These are phyloP conservation scores for Entomortierella lignicola DNA, from an alignment of 192 early-diverging fungal species.

Conservation along the genomic window DNA sequence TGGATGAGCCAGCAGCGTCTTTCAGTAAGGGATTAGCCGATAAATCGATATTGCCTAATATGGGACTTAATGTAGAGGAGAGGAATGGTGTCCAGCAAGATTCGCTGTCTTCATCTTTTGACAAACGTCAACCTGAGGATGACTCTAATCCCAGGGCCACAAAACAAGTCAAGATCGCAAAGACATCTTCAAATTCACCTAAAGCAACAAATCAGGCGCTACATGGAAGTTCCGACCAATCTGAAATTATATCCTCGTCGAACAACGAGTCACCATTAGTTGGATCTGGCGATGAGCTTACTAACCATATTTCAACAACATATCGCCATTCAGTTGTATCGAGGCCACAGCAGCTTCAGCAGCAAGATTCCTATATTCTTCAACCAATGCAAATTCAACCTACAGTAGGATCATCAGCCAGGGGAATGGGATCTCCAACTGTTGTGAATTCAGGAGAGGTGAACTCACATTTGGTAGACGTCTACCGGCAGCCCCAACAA, in stretches of 20 bases:
- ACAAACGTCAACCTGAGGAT: constrained; percentile 28
- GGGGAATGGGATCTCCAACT: not conserved
- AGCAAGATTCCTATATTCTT: constrained; percentile 32
- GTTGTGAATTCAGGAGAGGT: constrained; percentile 4
- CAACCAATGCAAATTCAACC: constrained; percentile 49
- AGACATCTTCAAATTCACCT: not conserved
- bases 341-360: constrained; percentile 27
- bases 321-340: constrained; percentile 35
- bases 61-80: not conserved
- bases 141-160: constrained; percentile 21
- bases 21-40: not conserved
- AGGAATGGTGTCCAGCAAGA: not conserved
- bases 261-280: not conserved
- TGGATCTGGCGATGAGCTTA: not conserved
- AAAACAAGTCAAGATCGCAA: constrained; percentile 18
- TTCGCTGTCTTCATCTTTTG: not conserved
- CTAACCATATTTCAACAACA: not conserved
- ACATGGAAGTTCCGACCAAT: not conserved
- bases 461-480: constrained; percentile 12
- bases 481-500: constrained; percentile 34
- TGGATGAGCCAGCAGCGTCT: constrained; percentile 1
- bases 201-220: not conserved
- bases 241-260: not conserved
- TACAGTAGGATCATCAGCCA: not conserved
- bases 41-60: not conserved